Percentiles rank a stretch among this genome's conserved stretches.
These are phyloP conservation scores for Saccharomyces pastorianus DNA, from an alignment of 1,139 yeast genomes.

Conservation along the genomic window DNA sequence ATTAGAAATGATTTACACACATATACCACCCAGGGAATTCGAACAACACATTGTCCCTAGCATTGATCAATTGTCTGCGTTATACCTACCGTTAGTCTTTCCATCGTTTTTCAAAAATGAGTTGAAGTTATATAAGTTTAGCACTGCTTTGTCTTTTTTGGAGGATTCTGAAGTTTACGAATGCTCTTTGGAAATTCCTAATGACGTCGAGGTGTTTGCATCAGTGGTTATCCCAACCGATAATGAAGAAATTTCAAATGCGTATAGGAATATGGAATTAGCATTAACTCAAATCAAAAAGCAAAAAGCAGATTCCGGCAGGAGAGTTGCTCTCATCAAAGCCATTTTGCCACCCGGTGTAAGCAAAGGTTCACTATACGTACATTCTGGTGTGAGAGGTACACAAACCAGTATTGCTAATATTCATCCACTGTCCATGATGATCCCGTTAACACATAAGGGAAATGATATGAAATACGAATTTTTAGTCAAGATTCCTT, in stretches of 20 bases:
- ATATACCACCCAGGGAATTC: slow-evolving; percentile 68
- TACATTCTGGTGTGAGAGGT: slow-evolving; percentile 67
- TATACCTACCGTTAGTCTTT: slow-evolving; percentile 75
- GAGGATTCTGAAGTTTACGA: slow-evolving; percentile 73
- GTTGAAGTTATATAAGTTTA: slow-evolving; percentile 56
- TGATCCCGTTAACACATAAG: slow-evolving; percentile 68
- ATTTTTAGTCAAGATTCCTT: slow-evolving; percentile 68
- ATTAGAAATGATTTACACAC: slow-evolving; percentile 66
- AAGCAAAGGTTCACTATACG: slow-evolving; percentile 62
- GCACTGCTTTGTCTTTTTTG: slow-evolving; percentile 67
- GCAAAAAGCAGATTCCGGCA: slow-evolving; percentile 40
- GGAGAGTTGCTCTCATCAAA: slow-evolving; percentile 67
- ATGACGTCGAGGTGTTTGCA: slow-evolving; percentile 54
- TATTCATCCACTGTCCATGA: slow-evolving; percentile 63
- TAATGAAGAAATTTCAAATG: slow-evolving; percentile 10
- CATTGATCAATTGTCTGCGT: slow-evolving; percentile 66
- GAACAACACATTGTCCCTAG: slow-evolving; percentile 86
- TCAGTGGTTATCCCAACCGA: slow-evolving; percentile 26
- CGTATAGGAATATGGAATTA: slow-evolving; percentile 38
- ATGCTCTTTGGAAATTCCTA: slow-evolving; percentile 63
- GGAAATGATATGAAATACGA: slow-evolving; percentile 54
- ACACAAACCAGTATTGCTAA: slow-evolving; percentile 50
- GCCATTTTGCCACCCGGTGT: slow-evolving; percentile 67
- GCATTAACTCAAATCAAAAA: slow-evolving; percentile 73
- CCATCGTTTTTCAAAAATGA: slow-evolving; percentile 65